Evolutionary conservation across 1,284 basidiomycete genomes (phyloP).

Genomic region (Pholiota adiposa): DNA sequence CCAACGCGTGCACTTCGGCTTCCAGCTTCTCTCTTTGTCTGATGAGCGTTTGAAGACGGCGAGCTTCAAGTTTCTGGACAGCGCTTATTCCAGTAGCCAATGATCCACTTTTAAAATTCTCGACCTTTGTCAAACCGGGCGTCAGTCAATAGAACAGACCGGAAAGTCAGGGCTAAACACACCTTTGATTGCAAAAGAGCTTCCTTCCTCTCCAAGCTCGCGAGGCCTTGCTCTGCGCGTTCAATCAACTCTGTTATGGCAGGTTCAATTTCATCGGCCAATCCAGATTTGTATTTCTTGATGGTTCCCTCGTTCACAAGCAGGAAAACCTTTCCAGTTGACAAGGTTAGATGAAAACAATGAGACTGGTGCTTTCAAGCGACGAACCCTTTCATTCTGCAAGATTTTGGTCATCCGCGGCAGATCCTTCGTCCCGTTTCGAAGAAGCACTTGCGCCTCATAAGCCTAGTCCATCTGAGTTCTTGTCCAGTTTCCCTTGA

Average conservation of each 20-base stretch:
- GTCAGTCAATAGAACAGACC: neutral
- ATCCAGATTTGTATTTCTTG: constrained; percentile 67
- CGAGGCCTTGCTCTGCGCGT: constrained; percentile 70
- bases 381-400: constrained; percentile 61
- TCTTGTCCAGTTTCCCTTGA: neutral
- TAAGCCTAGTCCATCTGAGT: constrained; percentile 47
- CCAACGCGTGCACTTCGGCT: constrained; percentile 52
- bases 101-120: constrained; percentile 52
- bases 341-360: neutral
- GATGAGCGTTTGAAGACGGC: constrained; percentile 61
- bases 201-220: constrained; percentile 61
- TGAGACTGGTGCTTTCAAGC: neutral
- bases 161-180: neutral
- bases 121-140: constrained; percentile 43
- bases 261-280: constrained; percentile 80
- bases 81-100: constrained; percentile 51
- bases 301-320: constrained; percentile 73
- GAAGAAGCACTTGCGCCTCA: constrained; percentile 69
- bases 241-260: constrained; percentile 72
- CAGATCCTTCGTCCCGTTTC: constrained; percentile 70
- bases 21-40: constrained; percentile 69
- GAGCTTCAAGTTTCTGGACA: constrained; percentile 65
- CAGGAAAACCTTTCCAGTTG: constrained; percentile 59
- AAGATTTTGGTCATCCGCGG: constrained; percentile 69
- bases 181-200: constrained; percentile 64